phyloP scores from a whole-genome alignment of 2,329 filamentous ascomycete species.

The Cordyceps cicadae region DNA sequence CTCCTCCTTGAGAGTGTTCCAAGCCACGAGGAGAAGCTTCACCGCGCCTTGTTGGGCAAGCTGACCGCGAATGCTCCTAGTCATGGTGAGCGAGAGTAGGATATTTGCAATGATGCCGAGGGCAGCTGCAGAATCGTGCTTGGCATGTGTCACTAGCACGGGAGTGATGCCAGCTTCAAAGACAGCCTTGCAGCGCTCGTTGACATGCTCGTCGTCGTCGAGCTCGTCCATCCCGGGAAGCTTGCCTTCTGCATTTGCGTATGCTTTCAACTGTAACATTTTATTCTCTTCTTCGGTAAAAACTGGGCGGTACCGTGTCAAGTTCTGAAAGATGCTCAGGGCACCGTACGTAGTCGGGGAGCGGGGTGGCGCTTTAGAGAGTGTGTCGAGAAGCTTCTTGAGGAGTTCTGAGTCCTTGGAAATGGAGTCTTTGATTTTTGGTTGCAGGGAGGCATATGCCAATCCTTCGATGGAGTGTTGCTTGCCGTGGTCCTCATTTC shows the following conservation, averaged over 20 bases:
- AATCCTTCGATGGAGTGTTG: conserved; percentile 80
- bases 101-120: conserved; percentile 68
- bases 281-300: conserved; percentile 87
- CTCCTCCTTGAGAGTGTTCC: conserved; percentile 50
- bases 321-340: conserved; percentile 75
- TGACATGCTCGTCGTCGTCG: conserved; percentile 68
- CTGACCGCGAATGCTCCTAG: conserved; percentile 63
- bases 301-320: conserved; percentile 70
- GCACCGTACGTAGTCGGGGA: conserved; percentile 75
- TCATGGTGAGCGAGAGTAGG: conserved; percentile 66
- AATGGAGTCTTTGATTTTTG: conserved; percentile 75
- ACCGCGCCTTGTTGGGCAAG: conserved; percentile 93
- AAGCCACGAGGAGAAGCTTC: conserved; percentile 68
- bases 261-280: conserved; percentile 85
- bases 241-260: conserved; percentile 75
- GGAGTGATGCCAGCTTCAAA: conserved; percentile 73
- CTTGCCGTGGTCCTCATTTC: conserved; percentile 46
- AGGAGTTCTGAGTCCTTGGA: conserved; percentile 61
- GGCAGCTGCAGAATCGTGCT: conserved; percentile 61
- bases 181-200: conserved; percentile 64
- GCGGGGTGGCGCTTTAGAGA: conserved; percentile 50
- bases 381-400: conserved; percentile 56
- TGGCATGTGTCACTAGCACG: conserved; percentile 67
- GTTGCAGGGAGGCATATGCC: conserved; percentile 81
- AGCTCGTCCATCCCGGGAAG: conserved; percentile 55